Evolutionary conservation across 1,139 yeast genomes (phyloP), one percentile per base, ranked within the genome.

Genomic region (Lodderomyces beijingensis): DNA sequence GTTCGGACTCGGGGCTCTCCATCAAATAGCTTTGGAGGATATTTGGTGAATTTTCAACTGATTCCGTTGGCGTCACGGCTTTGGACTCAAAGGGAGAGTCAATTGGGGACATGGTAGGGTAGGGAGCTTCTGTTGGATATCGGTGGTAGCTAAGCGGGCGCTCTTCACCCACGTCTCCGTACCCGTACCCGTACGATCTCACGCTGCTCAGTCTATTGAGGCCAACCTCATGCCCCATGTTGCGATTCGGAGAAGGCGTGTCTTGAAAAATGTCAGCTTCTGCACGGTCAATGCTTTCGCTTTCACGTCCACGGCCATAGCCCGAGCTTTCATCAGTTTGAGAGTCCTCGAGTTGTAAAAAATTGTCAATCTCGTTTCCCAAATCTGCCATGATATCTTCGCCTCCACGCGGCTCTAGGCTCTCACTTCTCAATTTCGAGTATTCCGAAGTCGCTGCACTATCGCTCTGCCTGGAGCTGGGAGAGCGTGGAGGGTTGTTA

Each of bases 311-410:
- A 13, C 16, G 21, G 5, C 18, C 25, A 10, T 21, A 30, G 4
- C n/a, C 26, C n/a, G 23, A 23, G 16, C 23, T 17, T 8, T 25
- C 30, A 17, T 30, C 29, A 4, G 26, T 32, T 10, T 32, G 23
- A 2, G 24, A 35, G 14, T 24, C 30, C 12, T 27, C 33, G 17
- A 38, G 15, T 14, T 34, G 37, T 18, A 38, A 34, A 16, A 44
- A 42, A 20, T 38, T 34, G 25, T 43, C 47, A 26, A 44, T 37
- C 20, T 40, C 45, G 12, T 27, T 28, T 26, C 36, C 46, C 19
- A 41, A 35, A 31, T 36, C 40, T 14, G 22, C 18, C 22, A 19
- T 8, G 7, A 10, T 19, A 19, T 7, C 10, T 10, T 19, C 21
- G 10, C 10, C 10, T 8, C 7, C 21, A 7, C 10, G 9, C 21